Evolutionary conservation across 306 rosid genomes (phyloP).

Genomic region (Corylus avellana): DNA sequence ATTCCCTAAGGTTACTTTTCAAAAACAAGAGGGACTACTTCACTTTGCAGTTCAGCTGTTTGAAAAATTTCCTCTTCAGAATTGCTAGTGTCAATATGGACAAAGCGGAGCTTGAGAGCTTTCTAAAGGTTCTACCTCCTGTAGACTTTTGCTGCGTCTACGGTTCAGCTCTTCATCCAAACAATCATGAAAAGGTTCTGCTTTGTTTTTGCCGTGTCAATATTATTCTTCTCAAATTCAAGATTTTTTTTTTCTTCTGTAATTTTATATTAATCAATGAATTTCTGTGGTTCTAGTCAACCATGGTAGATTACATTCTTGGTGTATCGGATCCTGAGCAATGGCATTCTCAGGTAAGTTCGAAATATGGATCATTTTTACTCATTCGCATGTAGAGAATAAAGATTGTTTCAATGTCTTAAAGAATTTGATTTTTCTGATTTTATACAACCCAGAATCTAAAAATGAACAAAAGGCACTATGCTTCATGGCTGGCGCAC

Average conservation of each 20-base stretch:
- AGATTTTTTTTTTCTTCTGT: background rate
- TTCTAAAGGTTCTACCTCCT: slow-evolving; percentile 47
- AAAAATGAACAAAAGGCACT: slow-evolving; percentile 77
- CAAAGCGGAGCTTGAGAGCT: slow-evolving; percentile 33
- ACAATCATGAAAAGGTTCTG: slow-evolving; percentile 44
- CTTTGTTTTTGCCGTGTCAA: background rate
- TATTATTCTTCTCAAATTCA: background rate
- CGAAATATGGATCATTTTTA: background rate
- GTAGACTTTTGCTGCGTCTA: slow-evolving; percentile 58
- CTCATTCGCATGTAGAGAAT: slow-evolving; percentile 18
- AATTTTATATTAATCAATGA: background rate
- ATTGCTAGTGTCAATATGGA: slow-evolving; percentile 23
- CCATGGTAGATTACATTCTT: slow-evolving; percentile 49
- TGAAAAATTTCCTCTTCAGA: slow-evolving; percentile 7
- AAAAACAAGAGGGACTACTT: background rate
- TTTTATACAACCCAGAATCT: slow-evolving; percentile 56
- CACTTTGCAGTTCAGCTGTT: background rate
- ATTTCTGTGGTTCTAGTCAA: slow-evolving; percentile 33
- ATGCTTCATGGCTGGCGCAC: slow-evolving; percentile 78
- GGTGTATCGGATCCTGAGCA: slow-evolving; percentile 52
- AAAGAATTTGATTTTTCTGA: background rate
- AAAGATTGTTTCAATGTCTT: slow-evolving; percentile 9
- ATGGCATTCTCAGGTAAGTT: slow-evolving; percentile 76
- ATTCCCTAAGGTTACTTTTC: too few relatives aligned
- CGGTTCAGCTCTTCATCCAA: slow-evolving; percentile 56